A percentile compares a stretch with the other conserved stretches of the same genome.
These are phyloP conservation scores for Microdochium nivale DNA, from an alignment of 2,329 filamentous ascomycete genomes.

Conservation along the genomic window DNA sequence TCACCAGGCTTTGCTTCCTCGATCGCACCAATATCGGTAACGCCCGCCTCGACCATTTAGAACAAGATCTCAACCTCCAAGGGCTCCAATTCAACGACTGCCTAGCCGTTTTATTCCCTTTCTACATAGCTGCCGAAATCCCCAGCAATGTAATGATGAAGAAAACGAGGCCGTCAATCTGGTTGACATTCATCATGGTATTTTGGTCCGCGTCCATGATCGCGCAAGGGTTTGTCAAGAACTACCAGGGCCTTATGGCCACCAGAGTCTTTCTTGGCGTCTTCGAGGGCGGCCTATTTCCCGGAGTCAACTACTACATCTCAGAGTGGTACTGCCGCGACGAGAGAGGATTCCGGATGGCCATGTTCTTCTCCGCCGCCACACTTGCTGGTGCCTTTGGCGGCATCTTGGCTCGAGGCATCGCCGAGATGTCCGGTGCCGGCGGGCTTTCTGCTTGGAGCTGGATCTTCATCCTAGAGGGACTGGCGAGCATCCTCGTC, in stretches of 20 bases:
- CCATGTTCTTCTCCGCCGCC: conserved; percentile 49
- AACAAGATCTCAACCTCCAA: conserved; percentile 35
- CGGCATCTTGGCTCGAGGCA: conserved; percentile 49
- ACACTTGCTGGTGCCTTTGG: conserved; percentile 55
- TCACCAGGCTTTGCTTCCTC: conserved; percentile 37
- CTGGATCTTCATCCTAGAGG: conserved; percentile 74
- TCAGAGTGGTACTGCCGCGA: conserved; percentile 51
- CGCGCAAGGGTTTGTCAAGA: conserved; percentile 14
- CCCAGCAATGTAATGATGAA: conserved; percentile 56
- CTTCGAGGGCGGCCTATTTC: conserved; percentile 50
- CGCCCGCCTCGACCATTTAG: conserved; percentile 25
- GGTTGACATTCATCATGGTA: conserved; percentile 56
- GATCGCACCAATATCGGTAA: conserved; percentile 41
- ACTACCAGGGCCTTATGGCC: conserved; percentile 23
- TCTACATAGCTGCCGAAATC: conserved; percentile 52
- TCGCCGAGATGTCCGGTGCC: conserved; percentile 47
- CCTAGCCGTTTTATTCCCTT: conserved; percentile 53
- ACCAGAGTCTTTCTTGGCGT: conserved; percentile 37
- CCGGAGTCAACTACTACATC: conserved; percentile 52
- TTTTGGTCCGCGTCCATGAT: conserved; percentile 19
- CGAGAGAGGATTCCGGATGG: conserved; percentile 53
- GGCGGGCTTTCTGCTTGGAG: conserved; percentile 53
- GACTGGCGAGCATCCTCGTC: conserved; percentile 37
- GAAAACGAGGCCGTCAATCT: conserved; percentile 49
- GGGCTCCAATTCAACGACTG: conserved; percentile 54